A percentile compares a stretch with the other conserved stretches of the same genome.
These are phyloP conservation scores for Vitis rupestris DNA, from an alignment of 164 flowering plant genomes.

Conservation along the genomic window DNA sequence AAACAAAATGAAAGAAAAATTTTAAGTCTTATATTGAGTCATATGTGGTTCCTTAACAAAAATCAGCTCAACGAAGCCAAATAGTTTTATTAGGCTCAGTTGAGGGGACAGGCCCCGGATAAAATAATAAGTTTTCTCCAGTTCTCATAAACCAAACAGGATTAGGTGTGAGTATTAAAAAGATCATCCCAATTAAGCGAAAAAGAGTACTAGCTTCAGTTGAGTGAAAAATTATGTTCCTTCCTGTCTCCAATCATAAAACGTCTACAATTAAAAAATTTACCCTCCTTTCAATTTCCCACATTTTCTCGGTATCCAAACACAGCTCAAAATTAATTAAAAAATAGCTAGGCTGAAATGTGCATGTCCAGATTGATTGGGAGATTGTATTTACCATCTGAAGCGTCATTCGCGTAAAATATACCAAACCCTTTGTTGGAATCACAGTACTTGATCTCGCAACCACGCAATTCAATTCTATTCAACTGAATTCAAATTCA, in stretches of 20 bases:
- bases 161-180: too few species aligned
- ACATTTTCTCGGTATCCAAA: background rate
- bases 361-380: background rate
- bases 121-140: too few species aligned
- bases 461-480: conserved; percentile 72
- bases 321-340: background rate
- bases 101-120: background rate
- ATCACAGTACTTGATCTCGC: conserved; percentile 69
- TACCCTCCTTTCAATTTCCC: background rate
- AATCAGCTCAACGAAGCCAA: background rate
- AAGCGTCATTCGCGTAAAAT: conserved; percentile 34
- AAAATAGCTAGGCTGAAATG: background rate
- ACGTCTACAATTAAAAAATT: background rate
- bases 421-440: conserved; percentile 77
- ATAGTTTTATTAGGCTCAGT: background rate
- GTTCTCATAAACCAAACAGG: too few species aligned
- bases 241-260: background rate
- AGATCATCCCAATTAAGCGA: background rate
- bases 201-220: background rate
- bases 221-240: background rate
- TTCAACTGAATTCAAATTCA: conserved; percentile 49
- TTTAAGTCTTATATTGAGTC: too few species aligned
- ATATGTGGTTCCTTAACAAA: background rate
- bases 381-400: conserved; percentile 39
- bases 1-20: too few species aligned